phyloP scores from a whole-genome alignment of 2,329 filamentous ascomycete genomes.

The Aureobasidium sp. region DNA sequence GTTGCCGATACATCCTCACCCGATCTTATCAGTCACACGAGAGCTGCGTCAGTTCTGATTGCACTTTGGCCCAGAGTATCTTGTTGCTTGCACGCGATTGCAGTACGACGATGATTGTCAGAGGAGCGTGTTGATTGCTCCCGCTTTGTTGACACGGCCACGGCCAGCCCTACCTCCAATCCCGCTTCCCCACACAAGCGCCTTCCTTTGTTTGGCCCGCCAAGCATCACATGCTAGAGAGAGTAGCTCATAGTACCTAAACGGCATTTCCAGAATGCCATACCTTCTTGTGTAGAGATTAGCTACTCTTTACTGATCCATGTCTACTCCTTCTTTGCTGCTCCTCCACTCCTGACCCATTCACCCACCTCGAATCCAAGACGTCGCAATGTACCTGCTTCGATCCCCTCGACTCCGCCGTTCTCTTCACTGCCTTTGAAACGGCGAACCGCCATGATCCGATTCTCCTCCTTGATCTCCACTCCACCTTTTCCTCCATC shows the following conservation, averaged over 20 bases:
- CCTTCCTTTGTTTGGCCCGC: not conserved
- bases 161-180: not conserved
- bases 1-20: not conserved
- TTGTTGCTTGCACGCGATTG: not conserved
- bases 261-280: slow-evolving; percentile 2
- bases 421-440: slow-evolving; percentile 26
- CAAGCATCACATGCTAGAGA: not conserved
- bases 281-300: not conserved
- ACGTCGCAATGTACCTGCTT: slow-evolving; percentile 53
- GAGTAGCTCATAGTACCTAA: no score
- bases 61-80: not conserved
- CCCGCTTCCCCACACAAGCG: not conserved
- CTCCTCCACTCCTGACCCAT: slow-evolving; percentile 47
- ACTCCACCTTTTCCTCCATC: slow-evolving; percentile 24
- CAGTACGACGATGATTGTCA: not conserved
- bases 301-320: not conserved
- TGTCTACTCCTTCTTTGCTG: not conserved
- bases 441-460: slow-evolving; percentile 28
- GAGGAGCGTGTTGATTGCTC: not conserved
- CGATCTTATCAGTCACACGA: slow-evolving; percentile 3
- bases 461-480: slow-evolving; percentile 32
- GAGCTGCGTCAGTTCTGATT: not conserved
- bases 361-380: slow-evolving; percentile 84
- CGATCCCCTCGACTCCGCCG: slow-evolving; percentile 23
- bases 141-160: slow-evolving; percentile 10